phyloP scores from a whole-genome alignment of 225 moss, liverwort and hornwort genomes.

The Asterella californica region DNA sequence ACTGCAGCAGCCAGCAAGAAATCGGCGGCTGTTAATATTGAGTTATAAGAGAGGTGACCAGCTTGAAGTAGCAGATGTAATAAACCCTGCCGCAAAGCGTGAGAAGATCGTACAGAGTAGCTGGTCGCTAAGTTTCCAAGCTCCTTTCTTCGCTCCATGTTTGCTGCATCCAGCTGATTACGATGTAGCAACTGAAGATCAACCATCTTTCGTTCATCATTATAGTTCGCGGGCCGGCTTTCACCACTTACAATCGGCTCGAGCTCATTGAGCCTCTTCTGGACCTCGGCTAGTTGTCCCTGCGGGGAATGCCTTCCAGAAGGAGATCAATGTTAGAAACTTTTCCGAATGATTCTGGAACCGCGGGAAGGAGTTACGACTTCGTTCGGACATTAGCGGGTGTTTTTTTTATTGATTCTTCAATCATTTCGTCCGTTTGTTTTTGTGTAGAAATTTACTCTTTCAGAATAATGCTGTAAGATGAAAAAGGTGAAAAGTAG shows the following conservation, averaged over 20 bases:
- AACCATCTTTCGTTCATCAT: slow-evolving; percentile 58
- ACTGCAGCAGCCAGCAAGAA: slow-evolving; percentile 8
- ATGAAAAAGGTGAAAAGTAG: too few species aligned
- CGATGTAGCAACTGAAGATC: slow-evolving; percentile 66
- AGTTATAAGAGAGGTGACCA: neutral
- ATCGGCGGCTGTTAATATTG: neutral
- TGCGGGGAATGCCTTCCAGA: slow-evolving; percentile 15
- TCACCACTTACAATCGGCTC: slow-evolving; percentile 29
- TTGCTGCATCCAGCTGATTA: slow-evolving; percentile 61
- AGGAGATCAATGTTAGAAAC: too few species aligned
- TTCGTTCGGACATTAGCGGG: too few species aligned
- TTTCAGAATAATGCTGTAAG: too few species aligned
- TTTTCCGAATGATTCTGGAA: too few species aligned
- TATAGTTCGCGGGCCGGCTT: slow-evolving; percentile 35
- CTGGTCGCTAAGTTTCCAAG: slow-evolving; percentile 66
- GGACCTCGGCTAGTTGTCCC: slow-evolving; percentile 42
- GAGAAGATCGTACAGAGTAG: slow-evolving; percentile 48
- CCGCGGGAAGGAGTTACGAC: too few species aligned
- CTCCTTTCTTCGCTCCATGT: slow-evolving; percentile 62
- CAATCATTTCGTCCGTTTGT: too few species aligned
- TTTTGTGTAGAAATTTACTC: too few species aligned
- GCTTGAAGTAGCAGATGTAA: neutral
- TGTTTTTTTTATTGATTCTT: too few species aligned
- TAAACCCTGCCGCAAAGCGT: neutral
- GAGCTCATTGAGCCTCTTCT: slow-evolving; percentile 39